These are phyloP conservation scores for Vitis amurensis DNA, from an alignment of 164 flowering plant species.

Conservation along the genomic window DNA sequence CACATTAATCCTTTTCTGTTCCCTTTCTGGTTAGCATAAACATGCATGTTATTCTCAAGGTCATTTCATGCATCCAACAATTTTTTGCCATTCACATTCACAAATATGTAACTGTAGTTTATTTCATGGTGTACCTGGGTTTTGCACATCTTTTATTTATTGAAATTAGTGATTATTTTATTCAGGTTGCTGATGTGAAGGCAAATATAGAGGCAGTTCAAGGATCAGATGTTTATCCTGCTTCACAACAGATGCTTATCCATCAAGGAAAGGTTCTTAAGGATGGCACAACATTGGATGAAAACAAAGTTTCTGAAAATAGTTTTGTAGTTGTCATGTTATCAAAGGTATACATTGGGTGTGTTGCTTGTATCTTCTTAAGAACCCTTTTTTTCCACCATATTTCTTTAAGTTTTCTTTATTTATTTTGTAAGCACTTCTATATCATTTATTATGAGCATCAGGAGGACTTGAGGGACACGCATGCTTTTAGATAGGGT, in stretches of 20 bases:
- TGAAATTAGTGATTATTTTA: neutral
- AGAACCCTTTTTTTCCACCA: no score
- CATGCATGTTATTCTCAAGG: no score
- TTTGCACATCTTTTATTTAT: neutral
- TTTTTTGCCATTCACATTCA: neutral
- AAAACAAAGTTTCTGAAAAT: slow-evolving; percentile 55
- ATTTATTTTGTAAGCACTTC: neutral
- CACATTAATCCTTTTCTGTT: no score
- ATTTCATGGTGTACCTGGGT: neutral
- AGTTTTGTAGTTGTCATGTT: slow-evolving; percentile 64
- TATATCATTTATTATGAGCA: no score
- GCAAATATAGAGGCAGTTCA: slow-evolving; percentile 52
- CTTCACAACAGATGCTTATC: slow-evolving; percentile 62
- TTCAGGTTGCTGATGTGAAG: slow-evolving; percentile 62
- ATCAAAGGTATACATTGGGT: slow-evolving; percentile 37
- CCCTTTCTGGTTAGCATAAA: no score
- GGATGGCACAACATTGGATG: slow-evolving; percentile 52
- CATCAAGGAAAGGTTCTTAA: slow-evolving; percentile 64
- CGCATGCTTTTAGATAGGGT: no score
- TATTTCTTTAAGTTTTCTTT: neutral
- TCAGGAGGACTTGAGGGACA: no score
- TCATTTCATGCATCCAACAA: no score
- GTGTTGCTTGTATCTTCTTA: neutral
- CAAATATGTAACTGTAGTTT: neutral
- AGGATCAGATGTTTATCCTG: slow-evolving; percentile 55